Conservation (phyloP, 1,284 basidiomycete genomes). For the Inonotus obliquus region DNA sequence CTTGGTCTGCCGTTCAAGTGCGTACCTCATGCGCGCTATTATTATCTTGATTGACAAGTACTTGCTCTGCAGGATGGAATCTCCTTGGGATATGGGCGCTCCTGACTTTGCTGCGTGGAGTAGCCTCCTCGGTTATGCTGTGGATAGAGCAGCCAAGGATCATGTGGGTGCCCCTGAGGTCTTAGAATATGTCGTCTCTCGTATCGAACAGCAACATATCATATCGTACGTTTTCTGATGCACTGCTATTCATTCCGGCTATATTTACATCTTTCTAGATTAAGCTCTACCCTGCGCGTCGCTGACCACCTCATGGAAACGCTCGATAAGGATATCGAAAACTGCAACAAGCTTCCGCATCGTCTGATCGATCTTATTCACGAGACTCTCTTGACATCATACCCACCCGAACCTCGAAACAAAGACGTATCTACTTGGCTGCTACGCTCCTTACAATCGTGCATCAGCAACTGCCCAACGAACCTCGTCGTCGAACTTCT, state of each 20-base stretch:
- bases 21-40: slow-evolving; percentile 20
- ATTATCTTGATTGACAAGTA: not conserved
- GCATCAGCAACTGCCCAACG: slow-evolving; percentile 50
- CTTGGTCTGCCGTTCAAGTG: slow-evolving; percentile 61
- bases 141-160: slow-evolving; percentile 52
- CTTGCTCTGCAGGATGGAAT: slow-evolving; percentile 34
- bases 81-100: slow-evolving; percentile 49
- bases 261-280: slow-evolving; percentile 3
- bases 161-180: slow-evolving; percentile 48
- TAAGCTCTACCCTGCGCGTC: slow-evolving; percentile 42
- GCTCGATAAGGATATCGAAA: slow-evolving; percentile 40
- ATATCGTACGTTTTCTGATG: slow-evolving; percentile 27
- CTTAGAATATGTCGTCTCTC: slow-evolving; percentile 48
- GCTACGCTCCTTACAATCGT: slow-evolving; percentile 45
- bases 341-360: slow-evolving; percentile 42
- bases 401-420: slow-evolving; percentile 57
- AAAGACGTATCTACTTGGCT: slow-evolving; percentile 56
- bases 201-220: slow-evolving; percentile 40
- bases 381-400: slow-evolving; percentile 52
- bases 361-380: slow-evolving; percentile 52
- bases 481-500: slow-evolving; percentile 42
- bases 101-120: slow-evolving; percentile 58
- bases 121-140: slow-evolving; percentile 43
- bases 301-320: slow-evolving; percentile 56
- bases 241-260: not conserved